Base-by-base conservation (phyloP, 169 alveolate species). In the Toxoplasma gondii region DNA sequence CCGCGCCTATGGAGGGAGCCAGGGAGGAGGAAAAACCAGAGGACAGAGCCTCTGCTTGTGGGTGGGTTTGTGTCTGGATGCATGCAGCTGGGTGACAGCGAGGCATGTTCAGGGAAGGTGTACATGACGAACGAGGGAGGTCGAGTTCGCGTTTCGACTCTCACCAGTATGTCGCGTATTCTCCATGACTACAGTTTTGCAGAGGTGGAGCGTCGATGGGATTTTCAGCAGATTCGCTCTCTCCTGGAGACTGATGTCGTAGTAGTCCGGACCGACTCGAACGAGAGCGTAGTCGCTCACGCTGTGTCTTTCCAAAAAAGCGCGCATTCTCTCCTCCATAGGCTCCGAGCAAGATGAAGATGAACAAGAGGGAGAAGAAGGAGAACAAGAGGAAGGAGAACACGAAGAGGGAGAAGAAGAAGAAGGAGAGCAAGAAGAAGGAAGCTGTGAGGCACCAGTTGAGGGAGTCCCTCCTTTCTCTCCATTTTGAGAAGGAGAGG, bases 101-200 rank as follows among this genome's bases (percentile, higher is more conserved):
- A 24, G 70, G n/a, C 29, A 31, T 64, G 9, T 64, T 12, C 9
- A 31, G 29, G 7, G 1, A 12, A 10, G 74, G 74, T 4, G n/a
- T 16, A 19, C 74, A 64, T 16, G 9, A 19, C 74, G 74, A 64
- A 31, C 4, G 74, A 64, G 74, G 74, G 19, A 31, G n/a, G n/a
- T n/a, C n/a, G n/a, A n/a, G n/a, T n/a, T n/a, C n/a, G n/a, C n/a
- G n/a, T n/a, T n/a, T n/a, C n/a, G n/a, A 2, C 1, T 82, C 90
- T 91, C 58, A 74, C 94, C 94, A 1, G 91, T 36, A 31, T 91
- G 94, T 34, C 36, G 34, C 9, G 94, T 80, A 49, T 91, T 91
- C 36, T 91, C 94, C 69, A 91, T 34, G n/a, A 91, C 91, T 24
- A 91, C 88, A 19, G 94, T 91, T 54, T 91, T 91, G 94, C 94